A percentile compares a stretch with the other conserved stretches of the same genome.
These are phyloP conservation scores for Chenopodium album DNA, from an alignment of 148 eudicot species.

Conservation along the genomic window DNA sequence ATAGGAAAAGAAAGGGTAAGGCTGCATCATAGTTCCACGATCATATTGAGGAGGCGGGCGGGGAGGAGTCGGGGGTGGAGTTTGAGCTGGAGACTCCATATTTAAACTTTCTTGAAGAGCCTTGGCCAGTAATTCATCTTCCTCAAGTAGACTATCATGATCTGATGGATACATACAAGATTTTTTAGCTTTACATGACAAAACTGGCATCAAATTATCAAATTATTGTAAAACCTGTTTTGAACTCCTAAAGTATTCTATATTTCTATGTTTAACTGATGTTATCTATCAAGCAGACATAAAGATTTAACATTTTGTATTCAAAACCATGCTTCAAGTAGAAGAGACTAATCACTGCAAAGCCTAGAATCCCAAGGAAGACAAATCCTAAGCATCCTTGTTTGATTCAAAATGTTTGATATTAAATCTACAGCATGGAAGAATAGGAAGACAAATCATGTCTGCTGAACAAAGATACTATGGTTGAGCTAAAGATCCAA, in stretches of 20 bases:
- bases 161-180: constrained; percentile 31
- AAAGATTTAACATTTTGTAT: neutral
- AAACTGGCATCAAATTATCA: neutral
- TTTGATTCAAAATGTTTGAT: neutral
- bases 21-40: constrained; percentile 51
- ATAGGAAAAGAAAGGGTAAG: constrained; percentile 53
- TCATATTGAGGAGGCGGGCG: constrained; percentile 61
- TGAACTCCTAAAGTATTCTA: neutral
- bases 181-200: neutral
- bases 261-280: neutral
- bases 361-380: neutral
- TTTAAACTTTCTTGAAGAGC: constrained; percentile 87
- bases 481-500: neutral
- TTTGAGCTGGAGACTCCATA: constrained; percentile 50
- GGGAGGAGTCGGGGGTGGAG: constrained; percentile 29
- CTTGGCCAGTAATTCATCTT: constrained; percentile 87
- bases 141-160: constrained; percentile 52
- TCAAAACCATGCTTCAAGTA: neutral
- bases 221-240: neutral
- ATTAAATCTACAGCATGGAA: neutral
- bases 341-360: neutral
- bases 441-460: neutral
- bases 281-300: neutral
- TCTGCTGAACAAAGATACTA: neutral
- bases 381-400: neutral